Conservation (phyloP, 2,329 filamentous ascomycete genomes). For the Dothistroma septosporum region DNA sequence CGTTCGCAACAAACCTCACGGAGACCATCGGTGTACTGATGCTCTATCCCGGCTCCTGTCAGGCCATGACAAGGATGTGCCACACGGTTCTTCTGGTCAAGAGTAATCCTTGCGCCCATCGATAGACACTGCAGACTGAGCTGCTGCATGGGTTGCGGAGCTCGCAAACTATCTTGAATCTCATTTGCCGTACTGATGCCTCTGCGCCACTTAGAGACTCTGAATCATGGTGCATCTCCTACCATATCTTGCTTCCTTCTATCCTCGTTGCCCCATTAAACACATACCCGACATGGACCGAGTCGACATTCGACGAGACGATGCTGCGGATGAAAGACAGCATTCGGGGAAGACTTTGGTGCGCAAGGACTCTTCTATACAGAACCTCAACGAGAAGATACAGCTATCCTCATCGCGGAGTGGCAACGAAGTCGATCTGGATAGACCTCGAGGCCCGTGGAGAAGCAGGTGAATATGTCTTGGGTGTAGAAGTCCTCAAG, state of each 20-base stretch:
- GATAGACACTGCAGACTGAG: too few relatives aligned
- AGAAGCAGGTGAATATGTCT: constrained; percentile 34
- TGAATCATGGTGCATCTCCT: neutral
- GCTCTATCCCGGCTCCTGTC: too few relatives aligned
- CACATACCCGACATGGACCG: neutral
- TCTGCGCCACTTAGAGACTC: too few relatives aligned
- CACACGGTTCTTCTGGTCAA: too few relatives aligned
- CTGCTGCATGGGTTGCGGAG: too few relatives aligned
- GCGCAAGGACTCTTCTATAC: neutral
- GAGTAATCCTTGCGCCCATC: too few relatives aligned
- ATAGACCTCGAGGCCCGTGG: constrained; percentile 23
- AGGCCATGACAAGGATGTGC: too few relatives aligned
- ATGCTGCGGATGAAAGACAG: neutral
- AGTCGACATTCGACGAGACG: neutral
- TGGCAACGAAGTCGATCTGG: constrained; percentile 9
- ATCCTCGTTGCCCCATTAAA: neutral
- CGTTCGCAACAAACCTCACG: too few relatives aligned
- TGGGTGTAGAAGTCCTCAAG: constrained; percentile 32
- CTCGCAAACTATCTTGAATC: too few relatives aligned
- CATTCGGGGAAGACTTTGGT: neutral
- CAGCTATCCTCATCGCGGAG: neutral
- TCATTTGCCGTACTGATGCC: too few relatives aligned
- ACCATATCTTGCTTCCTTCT: neutral
- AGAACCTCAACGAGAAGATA: neutral
- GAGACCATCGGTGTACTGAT: too few relatives aligned